Conservation (phyloP, 257 asterid species). For the Oldenlandia corymbosa region DNA sequence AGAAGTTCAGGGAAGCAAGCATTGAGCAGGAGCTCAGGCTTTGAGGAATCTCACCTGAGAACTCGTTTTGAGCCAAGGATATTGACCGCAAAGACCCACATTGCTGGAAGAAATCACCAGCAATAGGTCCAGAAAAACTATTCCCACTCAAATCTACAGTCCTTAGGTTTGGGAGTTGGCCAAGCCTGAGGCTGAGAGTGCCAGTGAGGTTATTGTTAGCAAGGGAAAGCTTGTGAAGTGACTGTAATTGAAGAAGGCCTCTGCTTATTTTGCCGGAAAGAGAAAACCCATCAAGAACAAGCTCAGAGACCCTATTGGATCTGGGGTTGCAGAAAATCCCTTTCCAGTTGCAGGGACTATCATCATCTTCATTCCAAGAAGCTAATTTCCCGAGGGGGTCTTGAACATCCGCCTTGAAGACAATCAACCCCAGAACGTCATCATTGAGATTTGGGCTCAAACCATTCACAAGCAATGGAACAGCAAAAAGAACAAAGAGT, state of each 20-base stretch:
- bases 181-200: conserved; percentile 52
- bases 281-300: conserved; percentile 74
- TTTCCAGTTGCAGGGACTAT: conserved; percentile 78
- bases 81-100: conserved; percentile 76
- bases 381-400: conserved; percentile 67
- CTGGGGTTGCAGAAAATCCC: conserved; percentile 83
- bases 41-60: conserved; percentile 69
- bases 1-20: conserved; percentile 62
- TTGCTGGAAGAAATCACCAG: conserved; percentile 62
- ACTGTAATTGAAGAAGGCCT: conserved; percentile 79
- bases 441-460: conserved; percentile 77
- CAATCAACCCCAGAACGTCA: conserved; percentile 87
- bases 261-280: conserved; percentile 82
- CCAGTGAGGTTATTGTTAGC: conserved; percentile 76
- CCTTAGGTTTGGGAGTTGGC: conserved; percentile 64
- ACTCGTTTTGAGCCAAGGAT: conserved; percentile 62
- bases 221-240: conserved; percentile 68
- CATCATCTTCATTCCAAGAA: conserved; percentile 93
- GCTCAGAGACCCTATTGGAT: conserved; percentile 90
- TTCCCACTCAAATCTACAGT: conserved; percentile 73
- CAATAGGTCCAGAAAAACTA: conserved; percentile 50
- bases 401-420: conserved; percentile 73
- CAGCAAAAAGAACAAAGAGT: conserved; percentile 26
- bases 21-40: conserved; percentile 66
- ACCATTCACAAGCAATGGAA: conserved; percentile 29